phyloP scores from a whole-genome alignment of 1,284 basidiomycete genomes.

The Ustilago trichophora region DNA sequence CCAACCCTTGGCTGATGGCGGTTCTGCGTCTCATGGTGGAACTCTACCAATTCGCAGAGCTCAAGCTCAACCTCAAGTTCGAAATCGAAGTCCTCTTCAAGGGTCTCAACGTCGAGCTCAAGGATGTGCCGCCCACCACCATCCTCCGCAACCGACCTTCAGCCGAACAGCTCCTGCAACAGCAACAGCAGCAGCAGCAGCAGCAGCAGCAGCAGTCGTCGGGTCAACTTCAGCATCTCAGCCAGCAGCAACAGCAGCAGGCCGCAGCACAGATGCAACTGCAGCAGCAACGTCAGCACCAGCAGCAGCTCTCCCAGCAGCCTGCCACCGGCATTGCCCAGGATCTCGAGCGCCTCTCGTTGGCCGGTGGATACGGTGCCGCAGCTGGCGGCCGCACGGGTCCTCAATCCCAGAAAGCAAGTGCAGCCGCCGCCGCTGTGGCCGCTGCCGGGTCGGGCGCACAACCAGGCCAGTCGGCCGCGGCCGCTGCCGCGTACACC shows the following conservation, averaged over 20 bases:
- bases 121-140: slow-evolving; percentile 82
- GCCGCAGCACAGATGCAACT: slow-evolving; percentile 31
- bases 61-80: slow-evolving; percentile 97
- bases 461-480: slow-evolving; percentile 42
- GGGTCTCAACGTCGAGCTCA: slow-evolving; percentile 85
- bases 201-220: slow-evolving; percentile 19
- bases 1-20: slow-evolving; percentile 98
- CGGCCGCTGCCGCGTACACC: slow-evolving; percentile 66
- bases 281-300: slow-evolving; percentile 47
- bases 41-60: slow-evolving; percentile 93
- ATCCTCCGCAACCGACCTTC: slow-evolving; percentile 75
- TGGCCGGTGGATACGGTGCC: slow-evolving; percentile 38
- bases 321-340: slow-evolving; percentile 47
- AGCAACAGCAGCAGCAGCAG: slow-evolving; percentile 50
- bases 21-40: slow-evolving; percentile 90
- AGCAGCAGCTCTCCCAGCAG: slow-evolving; percentile 46
- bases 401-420: slow-evolving; percentile 43
- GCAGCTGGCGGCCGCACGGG: slow-evolving; percentile 33
- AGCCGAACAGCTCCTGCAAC: slow-evolving; percentile 39
- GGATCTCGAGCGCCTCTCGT: slow-evolving; percentile 55
- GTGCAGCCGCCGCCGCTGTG: slow-evolving; percentile 36
- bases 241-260: slow-evolving; percentile 50
- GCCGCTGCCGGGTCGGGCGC: slow-evolving; percentile 43
- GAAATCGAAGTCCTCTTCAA: slow-evolving; percentile 99
- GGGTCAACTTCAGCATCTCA: slow-evolving; percentile 46